Conservation (phyloP, 208 protist genomes). For the Leishmania gerbilli region DNA sequence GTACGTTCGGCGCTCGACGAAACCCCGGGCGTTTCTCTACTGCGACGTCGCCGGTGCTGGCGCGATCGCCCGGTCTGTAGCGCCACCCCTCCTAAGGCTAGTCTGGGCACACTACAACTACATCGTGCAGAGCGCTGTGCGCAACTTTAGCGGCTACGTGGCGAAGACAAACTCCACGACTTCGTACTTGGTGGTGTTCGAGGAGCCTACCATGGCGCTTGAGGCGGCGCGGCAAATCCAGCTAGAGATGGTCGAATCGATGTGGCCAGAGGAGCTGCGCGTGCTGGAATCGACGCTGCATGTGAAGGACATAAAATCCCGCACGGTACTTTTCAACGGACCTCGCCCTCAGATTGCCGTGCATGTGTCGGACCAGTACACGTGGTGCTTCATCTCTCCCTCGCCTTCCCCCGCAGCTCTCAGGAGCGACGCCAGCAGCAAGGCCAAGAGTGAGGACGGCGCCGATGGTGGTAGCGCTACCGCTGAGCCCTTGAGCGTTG, state of each 20-base stretch:
- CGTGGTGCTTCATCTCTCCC: slow-evolving; percentile 12
- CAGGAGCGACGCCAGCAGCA: neutral
- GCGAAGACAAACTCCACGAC: slow-evolving; percentile 58
- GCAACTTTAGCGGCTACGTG: slow-evolving; percentile 54
- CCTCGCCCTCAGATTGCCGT: slow-evolving; percentile 64
- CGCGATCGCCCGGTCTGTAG: slow-evolving; percentile 25
- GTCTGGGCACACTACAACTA: slow-evolving; percentile 76
- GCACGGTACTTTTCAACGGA: slow-evolving; percentile 70
- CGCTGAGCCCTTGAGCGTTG: neutral
- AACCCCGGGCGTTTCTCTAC: slow-evolving; percentile 57
- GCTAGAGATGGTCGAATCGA: slow-evolving; percentile 41
- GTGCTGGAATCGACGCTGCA: slow-evolving; percentile 62
- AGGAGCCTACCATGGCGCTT: slow-evolving; percentile 39
- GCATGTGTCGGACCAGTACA: slow-evolving; percentile 43
- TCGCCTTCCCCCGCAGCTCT: neutral
- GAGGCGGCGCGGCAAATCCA: slow-evolving; percentile 72
- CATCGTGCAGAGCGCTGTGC: slow-evolving; percentile 55
- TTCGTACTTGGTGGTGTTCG: slow-evolving; percentile 72
- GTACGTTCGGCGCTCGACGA: slow-evolving; percentile 16
- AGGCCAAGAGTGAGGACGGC: neutral
- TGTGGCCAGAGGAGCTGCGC: slow-evolving; percentile 62
- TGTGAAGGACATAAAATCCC: slow-evolving; percentile 52
- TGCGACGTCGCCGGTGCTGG: slow-evolving; percentile 41
- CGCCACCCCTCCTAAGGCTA: slow-evolving; percentile 33
- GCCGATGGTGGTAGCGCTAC: neutral